A percentile compares a stretch with the other conserved stretches of the same genome.
These are phyloP conservation scores for Mycena galericulata DNA, from an alignment of 768 basidiomycete genomes.

Conservation along the genomic window DNA sequence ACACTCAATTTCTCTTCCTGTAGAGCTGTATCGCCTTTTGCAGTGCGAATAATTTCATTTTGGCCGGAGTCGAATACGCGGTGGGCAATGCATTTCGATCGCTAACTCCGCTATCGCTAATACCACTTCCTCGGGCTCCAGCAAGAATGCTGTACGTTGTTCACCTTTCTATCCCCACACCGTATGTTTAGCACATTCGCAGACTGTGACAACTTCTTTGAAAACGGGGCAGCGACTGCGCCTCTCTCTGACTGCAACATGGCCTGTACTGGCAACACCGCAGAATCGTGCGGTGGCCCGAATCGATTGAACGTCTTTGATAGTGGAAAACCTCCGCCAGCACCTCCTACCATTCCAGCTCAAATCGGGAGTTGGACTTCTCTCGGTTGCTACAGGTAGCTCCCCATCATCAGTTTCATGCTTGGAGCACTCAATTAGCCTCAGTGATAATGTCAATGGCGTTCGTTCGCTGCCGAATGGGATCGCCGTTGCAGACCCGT, in stretches of 20 bases:
- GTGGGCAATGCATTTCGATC: conserved; percentile 37
- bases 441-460: conserved; percentile 59
- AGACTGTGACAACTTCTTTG: conserved; percentile 76
- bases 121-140: conserved; percentile 15
- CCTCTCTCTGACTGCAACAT: conserved; percentile 58
- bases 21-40: conserved; percentile 60
- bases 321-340: conserved; percentile 69
- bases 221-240: conserved; percentile 59
- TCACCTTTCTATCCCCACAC: neutral
- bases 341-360: conserved; percentile 64
- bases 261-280: conserved; percentile 56
- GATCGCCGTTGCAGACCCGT: conserved; percentile 57
- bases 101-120: conserved; percentile 17
- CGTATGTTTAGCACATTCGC: neutral
- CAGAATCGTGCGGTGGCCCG: conserved; percentile 60
- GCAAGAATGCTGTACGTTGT: conserved; percentile 68
- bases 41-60: conserved; percentile 60
- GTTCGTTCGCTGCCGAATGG: conserved; percentile 56
- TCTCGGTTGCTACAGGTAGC: conserved; percentile 76
- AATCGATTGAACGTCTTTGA: conserved; percentile 62
- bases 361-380: conserved; percentile 75
- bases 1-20: neutral
- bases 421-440: conserved; percentile 33
- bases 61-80: conserved; percentile 78
- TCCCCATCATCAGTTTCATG: neutral